These are phyloP conservation scores for Wickerhamiella shivajii DNA, from an alignment of 805 yeast species.

Conservation along the genomic window DNA sequence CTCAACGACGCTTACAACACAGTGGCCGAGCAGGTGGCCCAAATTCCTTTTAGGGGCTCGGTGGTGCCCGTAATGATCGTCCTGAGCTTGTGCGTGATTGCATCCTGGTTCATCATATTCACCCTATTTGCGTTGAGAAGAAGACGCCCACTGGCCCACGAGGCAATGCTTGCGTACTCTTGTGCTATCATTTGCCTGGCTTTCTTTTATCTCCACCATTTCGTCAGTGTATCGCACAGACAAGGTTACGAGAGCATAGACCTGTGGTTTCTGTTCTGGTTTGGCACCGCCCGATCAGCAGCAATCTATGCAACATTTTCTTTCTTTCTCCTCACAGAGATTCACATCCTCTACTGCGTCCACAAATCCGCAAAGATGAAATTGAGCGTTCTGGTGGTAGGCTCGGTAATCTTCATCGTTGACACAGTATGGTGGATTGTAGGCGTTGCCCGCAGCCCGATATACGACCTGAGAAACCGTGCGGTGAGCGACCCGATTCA, in stretches of 20 bases:
- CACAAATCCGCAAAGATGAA: not conserved
- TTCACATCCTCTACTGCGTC: constrained; percentile 1
- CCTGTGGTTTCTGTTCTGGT: not conserved
- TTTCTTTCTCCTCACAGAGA: constrained; percentile 4
- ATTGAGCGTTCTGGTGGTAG: not conserved
- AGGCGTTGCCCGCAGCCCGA: not conserved
- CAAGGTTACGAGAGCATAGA: constrained; percentile 3
- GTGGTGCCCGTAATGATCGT: constrained; percentile 5
- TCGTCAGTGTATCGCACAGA: constrained; percentile 1
- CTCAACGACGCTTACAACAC: not conserved
- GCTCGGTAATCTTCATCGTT: not conserved
- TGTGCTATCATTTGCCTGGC: not conserved
- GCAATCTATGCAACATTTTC: not conserved
- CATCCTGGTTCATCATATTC: constrained; percentile 1
- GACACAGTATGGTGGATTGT: constrained; percentile 6
- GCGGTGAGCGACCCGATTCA: not conserved
- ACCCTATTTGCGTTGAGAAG: not conserved
- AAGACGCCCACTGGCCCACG: constrained; percentile 5
- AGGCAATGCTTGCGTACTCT: not conserved
- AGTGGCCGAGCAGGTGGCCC: not conserved
- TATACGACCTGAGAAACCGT: not conserved
- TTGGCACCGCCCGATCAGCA: not conserved
- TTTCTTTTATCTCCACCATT: not conserved
- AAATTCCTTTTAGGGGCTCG: constrained; percentile 1
- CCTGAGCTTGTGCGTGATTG: constrained; percentile 1